Base-by-base conservation (phyloP, 1,284 basidiomycete species). In the Puccinia hordei region DNA sequence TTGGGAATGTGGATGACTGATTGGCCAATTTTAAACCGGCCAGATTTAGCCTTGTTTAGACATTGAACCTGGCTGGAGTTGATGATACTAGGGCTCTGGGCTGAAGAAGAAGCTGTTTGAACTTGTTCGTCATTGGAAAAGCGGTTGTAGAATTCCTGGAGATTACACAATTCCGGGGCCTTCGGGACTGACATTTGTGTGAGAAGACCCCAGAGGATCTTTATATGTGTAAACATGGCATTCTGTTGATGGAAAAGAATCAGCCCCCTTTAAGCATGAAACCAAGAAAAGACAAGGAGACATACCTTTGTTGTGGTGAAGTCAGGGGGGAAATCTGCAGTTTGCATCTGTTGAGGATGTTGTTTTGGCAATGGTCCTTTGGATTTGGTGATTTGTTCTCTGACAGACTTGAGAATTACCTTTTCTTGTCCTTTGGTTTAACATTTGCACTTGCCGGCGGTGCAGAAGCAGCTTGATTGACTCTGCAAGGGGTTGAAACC, bases 161-260 rank as follows among this genome's bases (percentile, higher is more conserved):
- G 30, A 49, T 51, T 19, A 9, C 8, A 24, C 27, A 65, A 35
- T 10, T 57, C 51, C 0, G 49, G 63, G n/a, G 66, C 22, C 10
- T 19, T 51, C 0, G 76, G 76, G 19, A 71, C 66, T 3, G 46
- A 38, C 1, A 19, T 1, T 44, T 68, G 49, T 22, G 57, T 71
- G 24, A 78, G 33, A 13, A 78, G 63, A 27, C 76, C 76, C 76
- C 76, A 78, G 5, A 78, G 53, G 13, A 78, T n/a, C 35, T 71
- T 68, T 6, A 78, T 55, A 35, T 78, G 76, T 15, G 59, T 30
- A 19, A 71, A 78, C 8, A 78, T 24, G 5, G 65, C 35, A 3
- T 57, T 57, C 76, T 46, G n/a, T n/a, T n/a, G 15, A 77, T n/a
- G 4, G 33, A 30, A 13, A 46, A 38, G 19, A 24, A 68, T 46